Evolutionary conservation across 2,329 filamentous ascomycete genomes (phyloP).

Genomic region (Cladosporium oxysporum): DNA sequence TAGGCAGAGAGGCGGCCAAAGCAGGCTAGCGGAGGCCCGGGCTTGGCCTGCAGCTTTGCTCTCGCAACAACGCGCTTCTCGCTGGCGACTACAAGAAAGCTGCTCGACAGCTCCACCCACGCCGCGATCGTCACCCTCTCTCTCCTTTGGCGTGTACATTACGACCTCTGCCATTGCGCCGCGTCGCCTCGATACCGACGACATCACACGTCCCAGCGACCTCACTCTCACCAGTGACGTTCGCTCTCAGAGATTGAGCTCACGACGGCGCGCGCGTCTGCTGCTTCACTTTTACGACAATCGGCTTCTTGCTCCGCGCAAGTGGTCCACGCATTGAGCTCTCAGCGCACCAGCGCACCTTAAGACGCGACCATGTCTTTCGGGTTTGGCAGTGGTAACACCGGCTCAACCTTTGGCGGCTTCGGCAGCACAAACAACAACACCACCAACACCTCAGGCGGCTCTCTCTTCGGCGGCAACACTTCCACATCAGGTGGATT

Average conservation of each 20-base stretch:
- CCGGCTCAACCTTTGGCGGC: slow-evolving; percentile 35
- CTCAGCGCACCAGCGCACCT: slow-evolving; percentile 4
- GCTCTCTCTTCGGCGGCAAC: slow-evolving; percentile 34
- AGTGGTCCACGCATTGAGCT: slow-evolving; percentile 8
- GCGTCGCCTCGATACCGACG: neutral
- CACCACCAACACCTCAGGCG: slow-evolving; percentile 31
- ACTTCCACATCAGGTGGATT: slow-evolving; percentile 29
- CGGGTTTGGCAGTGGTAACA: slow-evolving; percentile 37
- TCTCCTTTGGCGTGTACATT: slow-evolving; percentile 10
- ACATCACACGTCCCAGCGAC: neutral
- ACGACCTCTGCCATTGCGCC: slow-evolving; percentile 1
- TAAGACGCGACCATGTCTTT: slow-evolving; percentile 18
- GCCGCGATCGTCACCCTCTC: slow-evolving; percentile 2
- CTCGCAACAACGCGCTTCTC: slow-evolving; percentile 15
- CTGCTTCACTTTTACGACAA: neutral
- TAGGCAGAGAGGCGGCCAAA: neutral
- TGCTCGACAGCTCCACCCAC: slow-evolving; percentile 7
- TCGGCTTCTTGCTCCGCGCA: slow-evolving; percentile 6
- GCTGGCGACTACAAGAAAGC: slow-evolving; percentile 16
- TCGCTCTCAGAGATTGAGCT: neutral
- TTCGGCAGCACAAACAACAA: slow-evolving; percentile 20
- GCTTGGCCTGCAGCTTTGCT: slow-evolving; percentile 19
- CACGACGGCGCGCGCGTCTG: slow-evolving; percentile 14
- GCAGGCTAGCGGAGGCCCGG: neutral
- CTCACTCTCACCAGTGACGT: neutral